Conservation (phyloP, 345 rosid genomes). For the Excoecaria cochinchinensis region DNA sequence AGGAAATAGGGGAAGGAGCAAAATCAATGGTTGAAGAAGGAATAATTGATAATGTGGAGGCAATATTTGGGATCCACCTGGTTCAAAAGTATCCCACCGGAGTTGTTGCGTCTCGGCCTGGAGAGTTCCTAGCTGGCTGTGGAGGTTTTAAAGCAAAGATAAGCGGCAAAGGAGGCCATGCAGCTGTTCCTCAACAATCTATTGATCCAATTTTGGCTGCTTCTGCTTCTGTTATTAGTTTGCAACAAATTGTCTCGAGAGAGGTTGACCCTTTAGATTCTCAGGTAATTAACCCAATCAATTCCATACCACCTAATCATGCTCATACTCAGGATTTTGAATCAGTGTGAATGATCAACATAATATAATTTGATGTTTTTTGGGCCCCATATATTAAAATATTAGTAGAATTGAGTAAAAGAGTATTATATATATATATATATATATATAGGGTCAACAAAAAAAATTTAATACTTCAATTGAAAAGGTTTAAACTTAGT, state of each 20-base stretch:
- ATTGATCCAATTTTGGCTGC: conserved; percentile 65
- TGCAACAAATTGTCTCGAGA: conserved; percentile 60
- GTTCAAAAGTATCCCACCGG: conserved; percentile 40
- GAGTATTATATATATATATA: too few relatives aligned
- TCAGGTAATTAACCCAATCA: conserved; percentile 33
- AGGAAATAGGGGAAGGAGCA: conserved; percentile 60
- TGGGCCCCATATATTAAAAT: too few relatives aligned
- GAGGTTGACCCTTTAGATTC: conserved; percentile 66
- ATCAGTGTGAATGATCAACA: too few relatives aligned
- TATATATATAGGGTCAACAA: too few relatives aligned
- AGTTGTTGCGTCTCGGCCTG: conserved; percentile 48
- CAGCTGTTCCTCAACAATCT: conserved; percentile 47
- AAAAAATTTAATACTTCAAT: too few relatives aligned
- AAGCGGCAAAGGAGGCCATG: conserved; percentile 58
- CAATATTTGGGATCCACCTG: conserved; percentile 56
- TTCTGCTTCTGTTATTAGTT: conserved; percentile 53
- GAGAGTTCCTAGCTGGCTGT: conserved; percentile 63
- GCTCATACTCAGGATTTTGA: too few relatives aligned
- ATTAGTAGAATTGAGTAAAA: too few relatives aligned
- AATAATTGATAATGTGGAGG: conserved; percentile 51
- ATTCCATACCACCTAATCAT: neutral
- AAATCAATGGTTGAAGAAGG: conserved; percentile 52
- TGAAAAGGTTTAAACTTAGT: too few relatives aligned
- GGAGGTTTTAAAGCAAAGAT: conserved; percentile 60
- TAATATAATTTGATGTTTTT: too few relatives aligned